Base-by-base conservation (phyloP, 2,329 filamentous ascomycete species). In the Colletotrichum eleusines region DNA sequence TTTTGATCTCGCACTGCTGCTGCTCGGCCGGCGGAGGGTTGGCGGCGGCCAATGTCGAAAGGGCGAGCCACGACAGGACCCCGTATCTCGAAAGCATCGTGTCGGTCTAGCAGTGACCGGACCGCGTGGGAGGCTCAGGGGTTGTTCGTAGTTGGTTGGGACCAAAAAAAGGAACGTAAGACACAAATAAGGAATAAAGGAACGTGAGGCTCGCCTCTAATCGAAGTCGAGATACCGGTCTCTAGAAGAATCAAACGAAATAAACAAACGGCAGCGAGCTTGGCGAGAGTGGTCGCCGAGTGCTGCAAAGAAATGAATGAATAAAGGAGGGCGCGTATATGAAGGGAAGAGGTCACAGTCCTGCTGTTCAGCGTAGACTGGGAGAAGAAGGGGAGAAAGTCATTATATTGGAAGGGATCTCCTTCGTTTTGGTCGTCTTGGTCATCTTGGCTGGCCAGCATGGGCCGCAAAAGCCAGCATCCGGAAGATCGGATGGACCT, bases 181-280 rank as follows among this genome's bases (percentile, higher is more conserved):
- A 28, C 48, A 64, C 54, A 59, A 48, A 35, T 50, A 69, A 54
- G 26, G 33, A 69, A 69, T 60, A 64, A 69, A 69, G 31, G 69
- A 71, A 60, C 50, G 69, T 38, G 71, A 72, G 63, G 69, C 70
- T 71, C 67, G 70, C 66, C 70, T 73, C 69, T 69, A n/a, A 63
- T 63, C 12, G 50, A 40, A 57, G 54, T 73, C 63, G 71, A 73
- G 71, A 73, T 68, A 71, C 71, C 71, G 54, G 71, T 73, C 71
- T 73, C 71, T 73, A n/a, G 42, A 46, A 40, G 40, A 48, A 54
- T 20, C 40, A 53, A 72, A 72, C 40, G 35, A 55, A 68, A 72
- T 46, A 69, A 73, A 59, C 33, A 60, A 57, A 54, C 26, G 28
- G 42, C 55, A 65, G 60, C 63, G 31, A 62, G 48, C 48, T 58